Percentiles rank a stretch among this genome's conserved stretches.
Evolutionary conservation across 192 early-diverging fungal species (phyloP).

Genomic region (Mortierella antarctica): DNA sequence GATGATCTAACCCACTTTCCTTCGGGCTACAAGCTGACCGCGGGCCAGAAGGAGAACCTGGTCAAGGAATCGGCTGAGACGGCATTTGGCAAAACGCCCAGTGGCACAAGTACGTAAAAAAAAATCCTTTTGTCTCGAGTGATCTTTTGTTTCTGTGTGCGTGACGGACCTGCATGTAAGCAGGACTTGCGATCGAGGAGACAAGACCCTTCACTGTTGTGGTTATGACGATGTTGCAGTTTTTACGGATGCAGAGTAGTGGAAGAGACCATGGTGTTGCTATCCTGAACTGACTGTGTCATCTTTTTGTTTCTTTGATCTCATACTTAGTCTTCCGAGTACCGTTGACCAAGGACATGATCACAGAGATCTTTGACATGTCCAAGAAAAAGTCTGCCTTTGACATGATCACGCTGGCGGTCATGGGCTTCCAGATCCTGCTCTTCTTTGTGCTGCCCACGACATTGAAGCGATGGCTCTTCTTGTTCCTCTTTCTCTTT

Average conservation of each 20-base stretch:
- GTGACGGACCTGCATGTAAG: too few species aligned
- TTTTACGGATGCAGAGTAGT: too few species aligned
- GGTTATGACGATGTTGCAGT: background rate
- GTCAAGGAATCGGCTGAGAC: conserved; percentile 33
- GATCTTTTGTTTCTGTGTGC: background rate
- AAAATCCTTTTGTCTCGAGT: background rate
- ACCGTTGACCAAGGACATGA: conserved; percentile 80
- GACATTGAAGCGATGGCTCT: conserved; percentile 63
- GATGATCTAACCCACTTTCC: conserved; percentile 21
- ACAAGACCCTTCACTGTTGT: background rate
- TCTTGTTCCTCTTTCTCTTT: conserved; percentile 80
- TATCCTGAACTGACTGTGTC: background rate
- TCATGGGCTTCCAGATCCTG: conserved; percentile 70
- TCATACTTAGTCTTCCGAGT: conserved; percentile 70
- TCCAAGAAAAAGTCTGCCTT: conserved; percentile 75
- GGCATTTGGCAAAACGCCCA: conserved; percentile 47
- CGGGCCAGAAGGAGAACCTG: conserved; percentile 25
- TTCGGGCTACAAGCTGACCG: conserved; percentile 2
- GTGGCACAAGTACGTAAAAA: conserved; percentile 38
- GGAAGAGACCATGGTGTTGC: too few species aligned
- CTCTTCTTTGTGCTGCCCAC: conserved; percentile 72
- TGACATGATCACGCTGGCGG: conserved; percentile 72
- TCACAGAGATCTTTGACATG: conserved; percentile 78
- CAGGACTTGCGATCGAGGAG: background rate
- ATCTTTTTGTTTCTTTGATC: background rate